Conservation (phyloP, 306 rosid genomes). For the Herpetospermum pedunculosum region DNA sequence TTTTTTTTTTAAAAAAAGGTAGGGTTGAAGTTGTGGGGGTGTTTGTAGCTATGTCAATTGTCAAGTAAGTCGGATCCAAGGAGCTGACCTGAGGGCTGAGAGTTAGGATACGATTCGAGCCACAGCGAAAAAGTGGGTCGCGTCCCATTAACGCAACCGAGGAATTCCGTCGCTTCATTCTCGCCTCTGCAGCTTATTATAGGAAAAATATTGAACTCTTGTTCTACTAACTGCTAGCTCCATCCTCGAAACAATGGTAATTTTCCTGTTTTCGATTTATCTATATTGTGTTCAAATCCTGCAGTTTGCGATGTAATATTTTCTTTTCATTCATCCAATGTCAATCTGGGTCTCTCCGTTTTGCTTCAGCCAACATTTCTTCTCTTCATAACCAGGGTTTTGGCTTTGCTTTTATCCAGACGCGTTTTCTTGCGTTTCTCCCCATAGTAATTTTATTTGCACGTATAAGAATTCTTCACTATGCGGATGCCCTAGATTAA, state of each 20-base stretch:
- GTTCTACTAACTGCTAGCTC: not conserved
- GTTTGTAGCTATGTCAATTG: no score
- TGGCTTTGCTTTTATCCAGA: not conserved
- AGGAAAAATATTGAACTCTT: not conserved
- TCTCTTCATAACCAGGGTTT: not conserved
- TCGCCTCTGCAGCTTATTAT: not conserved
- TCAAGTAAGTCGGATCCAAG: no score
- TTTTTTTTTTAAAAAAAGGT: no score
- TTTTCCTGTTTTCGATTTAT: not conserved
- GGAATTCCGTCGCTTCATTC: not conserved
- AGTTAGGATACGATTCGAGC: not conserved
- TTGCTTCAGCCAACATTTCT: not conserved
- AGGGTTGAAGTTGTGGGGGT: no score
- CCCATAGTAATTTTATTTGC: not conserved
- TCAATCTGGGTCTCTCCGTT: not conserved
- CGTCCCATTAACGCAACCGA: not conserved
- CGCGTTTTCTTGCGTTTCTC: not conserved
- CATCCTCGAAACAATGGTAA: constrained; percentile 1
- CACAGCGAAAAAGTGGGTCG: not conserved
- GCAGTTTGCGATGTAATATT: not conserved
- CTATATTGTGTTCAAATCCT: not conserved
- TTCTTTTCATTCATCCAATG: not conserved
- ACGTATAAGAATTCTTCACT: not conserved
- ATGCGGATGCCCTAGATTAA: not conserved
- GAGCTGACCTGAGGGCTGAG: no score